phyloP scores from a whole-genome alignment of 2,329 filamentous ascomycete genomes.

The Epicoccum sorghinum region DNA sequence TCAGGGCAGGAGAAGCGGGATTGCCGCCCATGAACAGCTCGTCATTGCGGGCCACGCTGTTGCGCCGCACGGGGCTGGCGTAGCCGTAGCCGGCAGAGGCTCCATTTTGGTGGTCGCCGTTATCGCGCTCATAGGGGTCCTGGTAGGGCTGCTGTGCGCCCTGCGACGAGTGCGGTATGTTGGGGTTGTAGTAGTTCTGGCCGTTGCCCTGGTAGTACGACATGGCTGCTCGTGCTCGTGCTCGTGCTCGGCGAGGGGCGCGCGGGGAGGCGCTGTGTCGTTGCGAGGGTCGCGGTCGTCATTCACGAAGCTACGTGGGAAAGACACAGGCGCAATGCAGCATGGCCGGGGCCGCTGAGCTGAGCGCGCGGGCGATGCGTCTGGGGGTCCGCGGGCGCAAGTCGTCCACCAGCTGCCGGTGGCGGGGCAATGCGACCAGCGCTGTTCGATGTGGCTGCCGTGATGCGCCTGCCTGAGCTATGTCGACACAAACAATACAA shows the following conservation, averaged over 20 bases:
- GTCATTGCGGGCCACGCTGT: constrained; percentile 54
- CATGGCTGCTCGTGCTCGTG: constrained; percentile 49
- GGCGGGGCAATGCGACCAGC: constrained; percentile 16
- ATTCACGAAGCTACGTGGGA: constrained; percentile 45
- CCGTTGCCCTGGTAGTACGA: constrained; percentile 62
- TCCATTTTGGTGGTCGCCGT: constrained; percentile 71
- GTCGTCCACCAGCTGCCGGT: neutral
- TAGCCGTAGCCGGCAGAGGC: constrained; percentile 49
- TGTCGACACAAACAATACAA: constrained; percentile 3
- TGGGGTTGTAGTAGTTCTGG: constrained; percentile 57
- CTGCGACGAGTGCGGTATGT: constrained; percentile 49
- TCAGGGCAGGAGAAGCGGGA: constrained; percentile 39
- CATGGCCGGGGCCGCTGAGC: constrained; percentile 41
- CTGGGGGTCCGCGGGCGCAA: constrained; percentile 18
- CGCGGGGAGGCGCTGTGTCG: constrained; percentile 23
- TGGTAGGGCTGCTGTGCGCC: constrained; percentile 45
- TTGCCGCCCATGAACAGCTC: constrained; percentile 66
- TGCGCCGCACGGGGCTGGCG: constrained; percentile 43
- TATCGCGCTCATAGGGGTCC: constrained; percentile 64
- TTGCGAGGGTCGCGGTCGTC: constrained; percentile 32
- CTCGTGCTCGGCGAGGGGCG: constrained; percentile 17
- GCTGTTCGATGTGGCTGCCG: constrained; percentile 15
- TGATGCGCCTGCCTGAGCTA: constrained; percentile 20
- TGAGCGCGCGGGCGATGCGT: constrained; percentile 18
- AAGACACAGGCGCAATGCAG: constrained; percentile 42